phyloP scores from a whole-genome alignment of 2,329 filamentous ascomycete species.

The Pseudogymnoascus sp. region DNA sequence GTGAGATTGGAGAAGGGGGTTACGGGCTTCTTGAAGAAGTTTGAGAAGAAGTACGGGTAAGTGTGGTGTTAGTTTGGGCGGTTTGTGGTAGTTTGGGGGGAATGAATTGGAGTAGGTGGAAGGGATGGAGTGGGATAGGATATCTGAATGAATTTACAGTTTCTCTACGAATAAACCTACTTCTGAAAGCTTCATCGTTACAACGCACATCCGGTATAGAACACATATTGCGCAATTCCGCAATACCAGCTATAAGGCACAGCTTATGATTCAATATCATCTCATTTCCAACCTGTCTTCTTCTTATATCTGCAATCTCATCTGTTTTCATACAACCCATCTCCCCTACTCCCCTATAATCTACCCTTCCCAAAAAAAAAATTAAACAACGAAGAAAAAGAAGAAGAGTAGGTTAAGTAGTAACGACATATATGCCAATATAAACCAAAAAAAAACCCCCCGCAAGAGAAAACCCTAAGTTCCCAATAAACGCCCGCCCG shows the following conservation, averaged over 20 bases:
- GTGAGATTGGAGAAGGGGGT: slow-evolving; percentile 62
- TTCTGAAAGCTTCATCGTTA: not conserved
- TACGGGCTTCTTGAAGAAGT: slow-evolving; percentile 64
- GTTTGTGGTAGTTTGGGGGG: not conserved
- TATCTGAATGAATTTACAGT: not conserved
- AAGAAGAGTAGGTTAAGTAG: not conserved
- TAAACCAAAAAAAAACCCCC: not conserved
- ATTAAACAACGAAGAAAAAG: not conserved
- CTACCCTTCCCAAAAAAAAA: not conserved
- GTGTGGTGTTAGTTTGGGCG: not conserved
- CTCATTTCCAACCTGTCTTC: not conserved
- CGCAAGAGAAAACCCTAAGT: not conserved
- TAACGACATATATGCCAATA: not conserved
- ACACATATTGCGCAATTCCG: not conserved
- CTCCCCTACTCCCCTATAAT: not conserved
- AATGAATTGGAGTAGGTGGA: not conserved
- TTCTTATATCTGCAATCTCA: not conserved
- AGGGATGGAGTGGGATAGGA: too few relatives aligned
- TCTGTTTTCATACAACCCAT: not conserved
- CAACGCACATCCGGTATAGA: too few relatives aligned
- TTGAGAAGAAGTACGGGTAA: slow-evolving; percentile 55
- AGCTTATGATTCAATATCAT: not conserved
- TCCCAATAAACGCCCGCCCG: not conserved
- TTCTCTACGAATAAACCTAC: not conserved
- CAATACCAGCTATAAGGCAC: not conserved